Conservation (phyloP, 192 early-diverging fungal species). For the Coemansia sp. region DNA sequence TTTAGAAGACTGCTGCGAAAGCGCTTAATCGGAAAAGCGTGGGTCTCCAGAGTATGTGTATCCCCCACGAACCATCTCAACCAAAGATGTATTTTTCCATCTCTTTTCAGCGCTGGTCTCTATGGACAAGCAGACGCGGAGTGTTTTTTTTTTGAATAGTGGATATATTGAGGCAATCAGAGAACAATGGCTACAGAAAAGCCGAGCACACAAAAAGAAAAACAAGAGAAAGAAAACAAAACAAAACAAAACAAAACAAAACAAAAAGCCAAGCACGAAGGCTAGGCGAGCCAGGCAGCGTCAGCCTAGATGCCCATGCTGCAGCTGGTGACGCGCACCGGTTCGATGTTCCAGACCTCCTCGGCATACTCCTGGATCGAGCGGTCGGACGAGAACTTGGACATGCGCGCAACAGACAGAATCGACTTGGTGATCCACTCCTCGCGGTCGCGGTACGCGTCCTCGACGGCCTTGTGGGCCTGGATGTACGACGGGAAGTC, state of each 20-base stretch:
- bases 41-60: too few species aligned
- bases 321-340: constrained; percentile 39
- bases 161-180: not conserved
- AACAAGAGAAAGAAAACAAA: constrained; percentile 12
- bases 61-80: too few species aligned
- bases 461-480: constrained; percentile 79
- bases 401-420: constrained; percentile 86
- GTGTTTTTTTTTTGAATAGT: not conserved
- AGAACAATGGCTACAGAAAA: not conserved
- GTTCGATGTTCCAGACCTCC: constrained; percentile 86
- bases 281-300: not conserved
- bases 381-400: constrained; percentile 89
- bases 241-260: not conserved
- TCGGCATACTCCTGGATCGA: constrained; percentile 92
- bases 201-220: not conserved
- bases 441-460: constrained; percentile 77
- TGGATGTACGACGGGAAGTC: constrained; percentile 83
- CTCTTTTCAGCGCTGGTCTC: too few species aligned
- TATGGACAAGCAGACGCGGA: too few species aligned
- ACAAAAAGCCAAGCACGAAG: not conserved
- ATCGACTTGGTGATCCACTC: constrained; percentile 91
- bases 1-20: too few species aligned
- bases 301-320: constrained; percentile 11
- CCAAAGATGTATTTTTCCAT: too few species aligned
- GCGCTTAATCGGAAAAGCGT: too few species aligned